Conservation (phyloP, 495 filamentous ascomycete species). For the Penicillium bialowiezense region DNA sequence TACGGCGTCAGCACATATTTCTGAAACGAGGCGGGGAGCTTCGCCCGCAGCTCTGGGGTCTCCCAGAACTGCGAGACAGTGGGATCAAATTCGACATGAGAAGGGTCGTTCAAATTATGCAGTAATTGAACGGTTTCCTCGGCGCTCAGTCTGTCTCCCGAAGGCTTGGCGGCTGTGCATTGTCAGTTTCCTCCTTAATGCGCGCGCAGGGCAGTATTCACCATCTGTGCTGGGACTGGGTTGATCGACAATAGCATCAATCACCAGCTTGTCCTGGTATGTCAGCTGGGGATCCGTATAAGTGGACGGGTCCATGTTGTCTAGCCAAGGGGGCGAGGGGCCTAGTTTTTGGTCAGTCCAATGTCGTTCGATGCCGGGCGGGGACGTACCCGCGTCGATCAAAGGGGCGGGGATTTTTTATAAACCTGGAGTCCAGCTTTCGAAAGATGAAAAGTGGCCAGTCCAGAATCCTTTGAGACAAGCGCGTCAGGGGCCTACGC, state of each 20-base stretch:
- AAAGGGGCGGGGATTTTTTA: background rate
- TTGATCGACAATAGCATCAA: slow-evolving; percentile 44
- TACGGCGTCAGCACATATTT: slow-evolving; percentile 55
- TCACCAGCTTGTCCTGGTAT: slow-evolving; percentile 45
- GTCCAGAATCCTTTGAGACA: background rate
- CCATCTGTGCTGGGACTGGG: slow-evolving; percentile 21
- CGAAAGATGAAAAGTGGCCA: background rate
- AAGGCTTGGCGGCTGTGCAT: slow-evolving; percentile 15
- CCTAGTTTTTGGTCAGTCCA: background rate
- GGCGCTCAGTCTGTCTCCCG: slow-evolving; percentile 15
- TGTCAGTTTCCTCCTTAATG: slow-evolving; percentile 13
- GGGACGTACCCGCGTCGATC: background rate
- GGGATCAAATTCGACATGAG: slow-evolving; percentile 45
- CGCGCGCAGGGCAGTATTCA: slow-evolving; percentile 9
- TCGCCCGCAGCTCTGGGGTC: slow-evolving; percentile 31
- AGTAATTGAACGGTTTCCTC: slow-evolving; percentile 39
- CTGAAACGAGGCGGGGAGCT: slow-evolving; percentile 36
- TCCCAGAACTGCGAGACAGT: slow-evolving; percentile 55
- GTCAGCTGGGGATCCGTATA: slow-evolving; percentile 49
- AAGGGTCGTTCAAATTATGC: slow-evolving; percentile 51
- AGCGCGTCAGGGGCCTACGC: slow-evolving; percentile 7
- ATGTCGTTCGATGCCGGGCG: background rate
- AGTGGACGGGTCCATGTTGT: slow-evolving; percentile 32
- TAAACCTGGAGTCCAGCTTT: background rate
- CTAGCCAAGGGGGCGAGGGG: slow-evolving; percentile 1